Evolutionary conservation across 2,329 filamentous ascomycete species (phyloP).

Genomic region (Ophiocordyceps sinensis): DNA sequence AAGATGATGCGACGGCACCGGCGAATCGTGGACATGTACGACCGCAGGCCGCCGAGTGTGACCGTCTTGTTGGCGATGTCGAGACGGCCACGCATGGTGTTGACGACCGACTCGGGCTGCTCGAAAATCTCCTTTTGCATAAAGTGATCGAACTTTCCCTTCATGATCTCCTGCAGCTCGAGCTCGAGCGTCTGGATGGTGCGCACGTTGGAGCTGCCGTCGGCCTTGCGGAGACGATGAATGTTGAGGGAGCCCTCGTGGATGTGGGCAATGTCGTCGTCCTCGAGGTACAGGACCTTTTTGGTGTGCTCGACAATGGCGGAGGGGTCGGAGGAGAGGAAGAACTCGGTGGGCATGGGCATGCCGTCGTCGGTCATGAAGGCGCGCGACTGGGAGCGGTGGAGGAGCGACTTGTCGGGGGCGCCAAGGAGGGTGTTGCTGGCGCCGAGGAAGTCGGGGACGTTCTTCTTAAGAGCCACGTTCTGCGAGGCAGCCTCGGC

Average conservation of each 20-base stretch:
- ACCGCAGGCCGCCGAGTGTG: slow-evolving; percentile 86
- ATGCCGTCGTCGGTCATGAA: slow-evolving; percentile 98
- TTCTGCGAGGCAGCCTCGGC: slow-evolving; percentile 95
- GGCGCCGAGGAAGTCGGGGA: slow-evolving; percentile 51
- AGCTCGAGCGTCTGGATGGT: slow-evolving; percentile 98
- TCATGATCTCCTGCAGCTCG: slow-evolving; percentile 99
- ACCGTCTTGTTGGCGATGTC: slow-evolving; percentile 89
- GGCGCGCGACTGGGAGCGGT: slow-evolving; percentile 94
- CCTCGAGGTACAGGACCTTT: slow-evolving; percentile 99
- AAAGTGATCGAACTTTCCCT: slow-evolving; percentile 99
- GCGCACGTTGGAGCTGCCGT: slow-evolving; percentile 91
- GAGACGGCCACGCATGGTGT: slow-evolving; percentile 98
- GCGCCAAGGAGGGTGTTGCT: slow-evolving; percentile 56
- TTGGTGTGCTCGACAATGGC: slow-evolving; percentile 99
- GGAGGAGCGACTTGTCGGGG: slow-evolving; percentile 92
- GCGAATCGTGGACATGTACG: slow-evolving; percentile 93
- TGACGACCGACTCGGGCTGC: slow-evolving; percentile 97
- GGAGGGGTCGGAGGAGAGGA: slow-evolving; percentile 95
- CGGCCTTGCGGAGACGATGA: slow-evolving; percentile 91
- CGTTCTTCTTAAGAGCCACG: slow-evolving; percentile 84
- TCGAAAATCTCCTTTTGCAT: slow-evolving; percentile 99
- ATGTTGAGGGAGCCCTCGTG: slow-evolving; percentile 99
- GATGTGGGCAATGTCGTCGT: slow-evolving; percentile 98
- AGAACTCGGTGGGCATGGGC: slow-evolving; percentile 97
- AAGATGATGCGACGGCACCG: slow-evolving; percentile 97